Evolutionary conservation across 257 asterid species (phyloP).

Genomic region (Salvia miltiorrhiza): DNA sequence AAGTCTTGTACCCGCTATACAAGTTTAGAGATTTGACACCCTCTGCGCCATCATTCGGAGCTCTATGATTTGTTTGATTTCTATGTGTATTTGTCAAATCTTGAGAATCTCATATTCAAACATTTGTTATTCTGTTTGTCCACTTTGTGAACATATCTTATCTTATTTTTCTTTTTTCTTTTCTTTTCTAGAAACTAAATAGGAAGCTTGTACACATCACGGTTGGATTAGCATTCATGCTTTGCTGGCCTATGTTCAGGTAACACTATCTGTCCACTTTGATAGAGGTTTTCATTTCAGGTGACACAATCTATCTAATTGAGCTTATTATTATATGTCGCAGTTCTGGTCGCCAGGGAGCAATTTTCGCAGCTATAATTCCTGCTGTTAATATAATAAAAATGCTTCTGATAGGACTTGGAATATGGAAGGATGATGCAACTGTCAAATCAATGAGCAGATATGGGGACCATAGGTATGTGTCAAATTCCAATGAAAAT

Average conservation of each 20-base stretch:
- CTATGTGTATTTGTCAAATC: not conserved
- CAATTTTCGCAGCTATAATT: slow-evolving; percentile 64
- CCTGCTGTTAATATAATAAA: slow-evolving; percentile 68
- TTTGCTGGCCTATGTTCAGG: slow-evolving; percentile 99
- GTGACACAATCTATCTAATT: slow-evolving; percentile 2
- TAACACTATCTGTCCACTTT: slow-evolving; percentile 19
- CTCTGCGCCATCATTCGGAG: not conserved
- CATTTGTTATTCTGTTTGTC: too few species aligned
- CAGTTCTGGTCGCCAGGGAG: slow-evolving; percentile 88
- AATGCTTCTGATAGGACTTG: slow-evolving; percentile 82
- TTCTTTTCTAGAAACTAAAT: slow-evolving; percentile 37
- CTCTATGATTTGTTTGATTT: not conserved
- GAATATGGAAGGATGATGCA: slow-evolving; percentile 78
- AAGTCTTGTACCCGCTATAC: not conserved
- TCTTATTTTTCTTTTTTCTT: not conserved
- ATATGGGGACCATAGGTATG: slow-evolving; percentile 79
- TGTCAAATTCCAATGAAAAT: not conserved
- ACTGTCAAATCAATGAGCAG: slow-evolving; percentile 94
- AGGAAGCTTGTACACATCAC: slow-evolving; percentile 81
- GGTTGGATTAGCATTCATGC: slow-evolving; percentile 85
- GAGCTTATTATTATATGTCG: slow-evolving; percentile 26
- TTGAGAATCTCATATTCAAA: not conserved
- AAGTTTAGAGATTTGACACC: not conserved
- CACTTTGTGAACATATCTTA: not conserved
- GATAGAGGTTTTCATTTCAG: not conserved